phyloP scores from a whole-genome alignment of 106 monocot species.

The Phalaenopsis equestris region DNA sequence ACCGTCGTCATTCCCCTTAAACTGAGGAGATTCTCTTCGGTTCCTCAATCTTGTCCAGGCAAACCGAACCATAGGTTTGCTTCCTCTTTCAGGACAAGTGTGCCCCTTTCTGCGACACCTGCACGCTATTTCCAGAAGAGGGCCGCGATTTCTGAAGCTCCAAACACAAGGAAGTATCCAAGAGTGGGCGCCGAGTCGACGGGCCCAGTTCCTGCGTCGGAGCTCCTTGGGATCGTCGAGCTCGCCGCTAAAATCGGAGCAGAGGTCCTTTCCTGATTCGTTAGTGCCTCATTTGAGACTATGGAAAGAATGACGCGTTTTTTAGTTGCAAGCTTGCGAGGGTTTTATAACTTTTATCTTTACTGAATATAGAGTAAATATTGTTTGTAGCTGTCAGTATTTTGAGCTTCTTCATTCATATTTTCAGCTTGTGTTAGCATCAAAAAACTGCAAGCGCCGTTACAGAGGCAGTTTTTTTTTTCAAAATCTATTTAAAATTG shows the following conservation, averaged over 20 bases:
- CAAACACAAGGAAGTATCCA: slow-evolving; percentile 32
- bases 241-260: slow-evolving; percentile 78
- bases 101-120: neutral
- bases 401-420: slow-evolving; percentile 1
- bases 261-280: slow-evolving; percentile 28
- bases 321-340: neutral
- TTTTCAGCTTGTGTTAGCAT: neutral
- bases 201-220: slow-evolving; percentile 60
- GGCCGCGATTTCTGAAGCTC: slow-evolving; percentile 22
- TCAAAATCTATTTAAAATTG: no score
- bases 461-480: no score
- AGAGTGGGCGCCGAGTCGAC: slow-evolving; percentile 61
- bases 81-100: neutral
- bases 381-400: neutral
- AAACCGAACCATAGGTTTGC: slow-evolving; percentile 2
- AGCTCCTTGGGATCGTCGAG: slow-evolving; percentile 74
- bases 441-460: neutral
- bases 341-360: neutral
- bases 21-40: neutral
- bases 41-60: slow-evolving; percentile 1
- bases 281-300: neutral
- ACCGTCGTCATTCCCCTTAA: slow-evolving; percentile 14
- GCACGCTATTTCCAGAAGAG: neutral
- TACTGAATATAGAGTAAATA: neutral
- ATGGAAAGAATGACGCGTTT: neutral